Conservation (phyloP, 2,329 filamentous ascomycete genomes). For the Hypoxylon sp. region DNA sequence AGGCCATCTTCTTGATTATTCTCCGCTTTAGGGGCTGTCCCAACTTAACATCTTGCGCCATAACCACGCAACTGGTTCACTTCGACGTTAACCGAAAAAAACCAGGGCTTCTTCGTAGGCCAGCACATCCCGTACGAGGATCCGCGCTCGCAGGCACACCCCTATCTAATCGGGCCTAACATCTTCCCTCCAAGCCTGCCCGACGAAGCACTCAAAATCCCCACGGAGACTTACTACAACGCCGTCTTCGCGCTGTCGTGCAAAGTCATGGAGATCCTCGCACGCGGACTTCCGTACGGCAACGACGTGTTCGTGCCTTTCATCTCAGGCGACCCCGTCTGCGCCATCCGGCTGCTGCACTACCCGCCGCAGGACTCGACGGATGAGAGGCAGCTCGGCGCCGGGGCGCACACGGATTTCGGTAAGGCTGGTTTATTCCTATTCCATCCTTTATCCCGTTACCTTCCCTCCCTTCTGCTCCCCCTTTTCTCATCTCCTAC, state of each 20-base stretch:
- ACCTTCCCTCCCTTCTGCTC: too few species aligned
- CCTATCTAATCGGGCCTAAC: slow-evolving; percentile 47
- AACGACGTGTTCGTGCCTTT: slow-evolving; percentile 46
- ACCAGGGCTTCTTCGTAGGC: slow-evolving; percentile 48
- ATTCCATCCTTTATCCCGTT: background rate
- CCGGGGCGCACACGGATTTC: slow-evolving; percentile 49
- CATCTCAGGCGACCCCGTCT: slow-evolving; percentile 46
- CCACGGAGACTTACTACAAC: slow-evolving; percentile 45
- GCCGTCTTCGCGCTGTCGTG: slow-evolving; percentile 40
- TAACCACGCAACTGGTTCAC: background rate
- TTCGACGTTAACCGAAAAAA: background rate
- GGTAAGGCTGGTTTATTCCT: slow-evolving; percentile 25
- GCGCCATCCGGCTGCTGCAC: slow-evolving; percentile 43
- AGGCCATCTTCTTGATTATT: background rate
- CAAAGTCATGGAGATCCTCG: slow-evolving; percentile 46
- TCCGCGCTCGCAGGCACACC: slow-evolving; percentile 36
- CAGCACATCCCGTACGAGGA: slow-evolving; percentile 44
- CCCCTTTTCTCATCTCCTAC: background rate
- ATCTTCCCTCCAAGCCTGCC: slow-evolving; percentile 42
- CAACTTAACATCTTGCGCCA: too few species aligned
- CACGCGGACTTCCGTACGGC: slow-evolving; percentile 45
- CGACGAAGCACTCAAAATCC: slow-evolving; percentile 35
- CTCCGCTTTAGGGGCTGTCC: background rate
- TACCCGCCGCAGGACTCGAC: slow-evolving; percentile 45
- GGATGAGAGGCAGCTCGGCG: slow-evolving; percentile 45